Base-by-base conservation (phyloP, 2,329 filamentous ascomycete species). In the Pseudogymnoascus sp. region DNA sequence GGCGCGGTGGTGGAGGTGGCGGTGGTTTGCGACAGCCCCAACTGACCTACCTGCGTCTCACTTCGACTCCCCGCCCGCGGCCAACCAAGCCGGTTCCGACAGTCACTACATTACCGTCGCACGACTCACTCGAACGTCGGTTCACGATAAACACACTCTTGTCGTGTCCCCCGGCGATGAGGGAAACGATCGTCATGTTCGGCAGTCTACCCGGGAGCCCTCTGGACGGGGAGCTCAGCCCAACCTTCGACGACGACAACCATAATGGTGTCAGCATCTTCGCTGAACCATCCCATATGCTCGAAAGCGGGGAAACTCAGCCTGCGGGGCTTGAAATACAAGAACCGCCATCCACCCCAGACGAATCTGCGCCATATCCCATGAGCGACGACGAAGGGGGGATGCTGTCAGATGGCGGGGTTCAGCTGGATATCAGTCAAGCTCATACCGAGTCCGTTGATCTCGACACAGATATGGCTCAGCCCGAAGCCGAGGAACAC, bases 181-280 rank as follows among this genome's bases (percentile, higher is more conserved):
- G 51, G 51, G 51, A 57, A 34, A 57, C 29, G 51, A 57, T 57
- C 51, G 51, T 57, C 51, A 57, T 34, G 51, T 18, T n/a, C 51
- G 51, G 51, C 16, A 57, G 5, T 5, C 10, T 57, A 34, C 29
- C 51, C 16, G 51, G 51, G 29, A 57, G 51, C 51, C 16, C 51
- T 57, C 29, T 34, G 51, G 51, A 34, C 10, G 51, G 51, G 51
- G 51, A 57, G 51, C 51, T 57, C n/a, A 57, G 51, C 51, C 51
- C 51, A 18, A 57, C 51, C 51, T 34, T 57, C 26, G 51, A 57
- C 51, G 51, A 57, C 51, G 51, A 57, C 51, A 57, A 57, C 51
- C 51, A 57, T 57, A 57, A 57, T 57, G 51, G 51, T 57, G 51
- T 57, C 29, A 57, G 51, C 11, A 4, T 57, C 29, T 34, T 57